Conservation (phyloP, 2,329 filamentous ascomycete genomes). For the Diatrype stigma region DNA sequence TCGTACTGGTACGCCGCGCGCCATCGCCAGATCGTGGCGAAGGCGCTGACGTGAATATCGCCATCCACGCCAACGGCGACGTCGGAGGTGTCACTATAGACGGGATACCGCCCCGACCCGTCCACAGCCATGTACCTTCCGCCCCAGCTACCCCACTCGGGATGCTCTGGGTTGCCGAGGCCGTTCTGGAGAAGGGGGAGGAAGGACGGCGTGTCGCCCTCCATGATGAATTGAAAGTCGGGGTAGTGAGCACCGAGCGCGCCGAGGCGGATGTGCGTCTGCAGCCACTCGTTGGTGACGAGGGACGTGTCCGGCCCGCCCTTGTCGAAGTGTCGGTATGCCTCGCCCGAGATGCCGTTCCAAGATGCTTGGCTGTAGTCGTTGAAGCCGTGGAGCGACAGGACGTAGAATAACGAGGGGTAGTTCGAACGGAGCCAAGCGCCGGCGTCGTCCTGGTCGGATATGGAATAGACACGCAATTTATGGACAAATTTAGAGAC, state of each 20-base stretch:
- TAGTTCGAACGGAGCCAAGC: constrained; percentile 51
- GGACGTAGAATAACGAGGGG: constrained; percentile 53
- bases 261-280: constrained; percentile 40
- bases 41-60: constrained; percentile 3
- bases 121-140: constrained; percentile 24
- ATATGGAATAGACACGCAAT: constrained; percentile 51
- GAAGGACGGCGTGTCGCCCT: constrained; percentile 41
- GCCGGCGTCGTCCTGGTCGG: constrained; percentile 55
- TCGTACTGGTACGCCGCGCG: constrained; percentile 18
- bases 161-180: constrained; percentile 35
- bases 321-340: constrained; percentile 40
- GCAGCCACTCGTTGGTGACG: constrained; percentile 42
- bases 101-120: background rate
- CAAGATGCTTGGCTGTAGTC: constrained; percentile 51
- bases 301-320: constrained; percentile 37
- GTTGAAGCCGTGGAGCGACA: constrained; percentile 52
- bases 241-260: constrained; percentile 34
- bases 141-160: constrained; percentile 40
- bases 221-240: constrained; percentile 40
- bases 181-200: constrained; percentile 42
- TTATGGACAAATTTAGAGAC: constrained; percentile 30
- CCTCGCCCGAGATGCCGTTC: constrained; percentile 50
- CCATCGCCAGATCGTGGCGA: constrained; percentile 18
- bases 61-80: constrained; percentile 9
- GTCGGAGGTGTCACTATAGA: constrained; percentile 11